A percentile compares a stretch with the other conserved stretches of the same genome.
These are phyloP conservation scores for Oryza coarctata DNA, from an alignment of 176 grass and related monocot species.

Conservation along the genomic window DNA sequence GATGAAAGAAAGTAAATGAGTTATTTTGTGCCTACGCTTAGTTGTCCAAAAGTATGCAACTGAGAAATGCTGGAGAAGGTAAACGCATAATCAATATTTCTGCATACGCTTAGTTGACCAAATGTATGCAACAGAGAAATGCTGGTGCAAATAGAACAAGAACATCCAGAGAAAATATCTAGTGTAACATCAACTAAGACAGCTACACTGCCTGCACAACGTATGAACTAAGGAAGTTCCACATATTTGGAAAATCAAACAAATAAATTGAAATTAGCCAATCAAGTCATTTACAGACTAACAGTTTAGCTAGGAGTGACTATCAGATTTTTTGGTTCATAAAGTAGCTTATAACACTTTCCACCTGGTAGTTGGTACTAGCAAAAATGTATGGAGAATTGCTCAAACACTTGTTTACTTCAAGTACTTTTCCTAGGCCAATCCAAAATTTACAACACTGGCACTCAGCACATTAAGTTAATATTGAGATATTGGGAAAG, in stretches of 20 bases:
- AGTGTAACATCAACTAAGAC: not conserved
- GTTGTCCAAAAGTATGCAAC: not conserved
- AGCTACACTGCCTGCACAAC: not conserved
- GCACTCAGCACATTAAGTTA: not conserved
- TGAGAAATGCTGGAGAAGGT: not conserved
- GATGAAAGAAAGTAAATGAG: constrained; percentile 6
- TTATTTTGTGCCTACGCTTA: constrained; percentile 3
- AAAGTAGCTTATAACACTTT: too few species aligned
- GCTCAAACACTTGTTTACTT: not conserved
- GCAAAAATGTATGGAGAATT: not conserved
- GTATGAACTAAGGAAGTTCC: not conserved
- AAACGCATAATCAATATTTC: constrained; percentile 5
- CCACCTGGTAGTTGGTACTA: not conserved
- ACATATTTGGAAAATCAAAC: constrained; percentile 2
- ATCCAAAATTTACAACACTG: not conserved
- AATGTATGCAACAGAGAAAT: not conserved
- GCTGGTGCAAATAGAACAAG: not conserved
- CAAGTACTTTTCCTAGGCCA: not conserved
- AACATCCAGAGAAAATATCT: not conserved
- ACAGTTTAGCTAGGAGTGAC: not conserved
- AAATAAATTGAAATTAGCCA: not conserved
- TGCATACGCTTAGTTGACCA: not conserved
- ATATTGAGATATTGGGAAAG: too few species aligned
- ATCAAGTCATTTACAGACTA: not conserved
- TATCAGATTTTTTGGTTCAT: too few species aligned